Percentiles rank a stretch among this genome's conserved stretches.
These are phyloP conservation scores for Calonectria pseudoturangicola DNA, from an alignment of 2,329 filamentous ascomycete species.

Conservation along the genomic window DNA sequence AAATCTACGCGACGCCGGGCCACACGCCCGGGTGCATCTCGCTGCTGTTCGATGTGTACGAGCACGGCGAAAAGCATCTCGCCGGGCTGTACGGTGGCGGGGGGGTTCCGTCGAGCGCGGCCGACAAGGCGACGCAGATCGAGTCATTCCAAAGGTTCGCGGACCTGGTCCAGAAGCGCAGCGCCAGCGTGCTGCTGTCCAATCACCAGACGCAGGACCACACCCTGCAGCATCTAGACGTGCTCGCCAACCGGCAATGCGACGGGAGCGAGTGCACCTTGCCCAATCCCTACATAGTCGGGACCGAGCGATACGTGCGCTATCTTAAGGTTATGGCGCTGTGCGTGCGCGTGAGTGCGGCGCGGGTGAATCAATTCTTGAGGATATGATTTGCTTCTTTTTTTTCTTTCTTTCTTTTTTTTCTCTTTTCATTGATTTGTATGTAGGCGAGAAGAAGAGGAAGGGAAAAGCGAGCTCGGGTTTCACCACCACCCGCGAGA, in stretches of 20 bases:
- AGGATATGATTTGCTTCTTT: neutral
- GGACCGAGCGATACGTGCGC: constrained; percentile 38
- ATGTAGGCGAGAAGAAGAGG: neutral
- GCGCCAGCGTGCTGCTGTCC: constrained; percentile 47
- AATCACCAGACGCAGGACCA: constrained; percentile 52
- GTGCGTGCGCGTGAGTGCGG: constrained; percentile 40
- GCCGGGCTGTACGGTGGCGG: constrained; percentile 53
- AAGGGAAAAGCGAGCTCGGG: neutral
- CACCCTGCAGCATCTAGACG: constrained; percentile 44
- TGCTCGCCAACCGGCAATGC: constrained; percentile 42
- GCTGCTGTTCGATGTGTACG: constrained; percentile 47
- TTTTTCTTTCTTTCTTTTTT: too few relatives aligned
- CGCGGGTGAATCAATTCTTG: constrained; percentile 25
- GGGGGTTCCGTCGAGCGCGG: constrained; percentile 43
- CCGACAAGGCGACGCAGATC: constrained; percentile 48
- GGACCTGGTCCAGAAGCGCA: constrained; percentile 32
- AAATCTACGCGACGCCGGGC: constrained; percentile 47
- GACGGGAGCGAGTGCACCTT: constrained; percentile 30
- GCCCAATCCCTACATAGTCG: constrained; percentile 44
- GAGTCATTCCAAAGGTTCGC: constrained; percentile 45
- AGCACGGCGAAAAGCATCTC: constrained; percentile 45
- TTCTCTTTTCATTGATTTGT: too few relatives aligned
- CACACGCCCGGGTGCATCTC: constrained; percentile 52
- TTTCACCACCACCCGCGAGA: neutral
- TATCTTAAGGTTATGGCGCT: constrained; percentile 44